A percentile compares a stretch with the other conserved stretches of the same genome.
Evolutionary conservation across 306 rosid species (phyloP).

Genomic region (Potentilla sterilis): DNA sequence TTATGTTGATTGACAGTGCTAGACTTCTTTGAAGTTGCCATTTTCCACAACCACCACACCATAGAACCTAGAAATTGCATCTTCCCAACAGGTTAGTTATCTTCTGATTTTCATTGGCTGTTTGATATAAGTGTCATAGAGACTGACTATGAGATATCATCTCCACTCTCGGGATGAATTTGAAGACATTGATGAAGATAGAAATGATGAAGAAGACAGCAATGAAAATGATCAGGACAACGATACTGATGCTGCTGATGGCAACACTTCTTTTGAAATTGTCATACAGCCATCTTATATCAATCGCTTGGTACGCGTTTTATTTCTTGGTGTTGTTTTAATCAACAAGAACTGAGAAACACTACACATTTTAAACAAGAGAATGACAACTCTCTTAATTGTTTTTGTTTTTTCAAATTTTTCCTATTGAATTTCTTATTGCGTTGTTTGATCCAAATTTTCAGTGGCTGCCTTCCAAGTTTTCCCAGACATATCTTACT

Average conservation of each 20-base stretch:
- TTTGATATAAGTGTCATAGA: neutral
- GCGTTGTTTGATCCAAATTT: neutral
- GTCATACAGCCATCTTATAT: neutral
- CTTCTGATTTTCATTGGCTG: neutral
- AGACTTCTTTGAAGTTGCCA: slow-evolving; percentile 12
- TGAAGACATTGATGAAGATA: neutral
- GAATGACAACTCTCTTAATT: too few species aligned
- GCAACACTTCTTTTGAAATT: neutral
- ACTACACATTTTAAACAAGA: too few species aligned
- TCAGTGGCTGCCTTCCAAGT: neutral
- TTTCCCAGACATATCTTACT: neutral
- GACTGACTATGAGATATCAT: neutral
- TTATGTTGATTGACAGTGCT: slow-evolving; percentile 5
- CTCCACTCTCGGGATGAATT: too few species aligned
- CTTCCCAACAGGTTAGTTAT: neutral
- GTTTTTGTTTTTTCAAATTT: too few species aligned
- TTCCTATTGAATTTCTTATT: too few species aligned
- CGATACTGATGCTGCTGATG: neutral
- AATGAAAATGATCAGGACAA: neutral
- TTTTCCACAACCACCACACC: neutral
- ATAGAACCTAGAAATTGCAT: neutral
- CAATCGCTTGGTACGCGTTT: neutral
- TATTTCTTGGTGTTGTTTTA: too few species aligned
- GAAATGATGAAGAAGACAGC: neutral
- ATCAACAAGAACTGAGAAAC: neutral